Evolutionary conservation across 495 filamentous ascomycete genomes (phyloP).

Genomic region (Aspergillus funiculosus): DNA sequence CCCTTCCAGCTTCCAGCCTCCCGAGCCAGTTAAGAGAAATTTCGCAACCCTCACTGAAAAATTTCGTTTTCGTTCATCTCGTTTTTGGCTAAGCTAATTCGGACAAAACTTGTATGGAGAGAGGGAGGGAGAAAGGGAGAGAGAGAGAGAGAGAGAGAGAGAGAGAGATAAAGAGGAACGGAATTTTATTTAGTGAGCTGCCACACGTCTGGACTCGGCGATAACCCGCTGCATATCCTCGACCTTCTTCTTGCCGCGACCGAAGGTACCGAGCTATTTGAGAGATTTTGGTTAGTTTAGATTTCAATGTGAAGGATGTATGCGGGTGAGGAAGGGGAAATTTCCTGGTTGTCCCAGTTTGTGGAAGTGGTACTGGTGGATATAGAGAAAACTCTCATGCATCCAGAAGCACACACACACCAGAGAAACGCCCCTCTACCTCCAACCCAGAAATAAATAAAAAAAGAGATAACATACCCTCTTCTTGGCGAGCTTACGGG

Average conservation of each 20-base stretch:
- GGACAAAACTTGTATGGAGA: slow-evolving; percentile 2
- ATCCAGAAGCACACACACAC: not conserved
- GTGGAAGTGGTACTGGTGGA: not conserved
- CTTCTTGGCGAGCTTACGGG: slow-evolving; percentile 98
- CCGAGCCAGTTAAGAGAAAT: too few relatives aligned
- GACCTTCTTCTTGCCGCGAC: slow-evolving; percentile 96
- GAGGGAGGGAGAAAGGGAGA: too few relatives aligned
- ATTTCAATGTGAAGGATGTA: not conserved
- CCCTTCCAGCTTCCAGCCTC: too few relatives aligned
- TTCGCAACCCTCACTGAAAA: not conserved
- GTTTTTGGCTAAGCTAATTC: slow-evolving; percentile 18
- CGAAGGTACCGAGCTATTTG: slow-evolving; percentile 84
- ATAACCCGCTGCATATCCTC: slow-evolving; percentile 97
- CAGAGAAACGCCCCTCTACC: not conserved
- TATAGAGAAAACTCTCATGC: not conserved
- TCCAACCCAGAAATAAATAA: not conserved
- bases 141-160: slow-evolving; percentile 22
- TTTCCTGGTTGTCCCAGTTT: not conserved
- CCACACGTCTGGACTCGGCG: slow-evolving; percentile 81
- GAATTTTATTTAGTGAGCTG: slow-evolving; percentile 58
- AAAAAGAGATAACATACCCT: slow-evolving; percentile 53
- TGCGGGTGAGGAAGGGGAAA: not conserved
- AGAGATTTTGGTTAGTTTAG: slow-evolving; percentile 17
- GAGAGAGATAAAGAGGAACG: slow-evolving; percentile 29
- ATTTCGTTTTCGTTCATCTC: slow-evolving; percentile 18